phyloP scores from a whole-genome alignment of 768 basidiomycete genomes.

The Candolleomyces aberdarensis region DNA sequence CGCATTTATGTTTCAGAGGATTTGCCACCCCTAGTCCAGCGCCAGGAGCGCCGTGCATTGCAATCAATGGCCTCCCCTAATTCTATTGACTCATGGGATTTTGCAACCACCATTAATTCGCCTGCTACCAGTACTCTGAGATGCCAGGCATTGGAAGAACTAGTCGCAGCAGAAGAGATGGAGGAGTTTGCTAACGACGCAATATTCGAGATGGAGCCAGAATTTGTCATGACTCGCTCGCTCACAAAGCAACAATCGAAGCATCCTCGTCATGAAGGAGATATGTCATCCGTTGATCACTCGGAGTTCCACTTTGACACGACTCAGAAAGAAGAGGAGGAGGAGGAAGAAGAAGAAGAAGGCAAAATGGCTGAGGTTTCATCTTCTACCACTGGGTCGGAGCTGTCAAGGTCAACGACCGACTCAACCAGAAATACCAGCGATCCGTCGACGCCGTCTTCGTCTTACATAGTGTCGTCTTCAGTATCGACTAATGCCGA shows the following conservation, averaged over 20 bases:
- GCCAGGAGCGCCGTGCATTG: slow-evolving; percentile 65
- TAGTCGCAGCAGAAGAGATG: slow-evolving; percentile 23
- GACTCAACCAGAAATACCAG: not conserved
- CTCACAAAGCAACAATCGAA: not conserved
- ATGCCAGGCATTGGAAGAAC: slow-evolving; percentile 19
- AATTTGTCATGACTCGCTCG: slow-evolving; percentile 12
- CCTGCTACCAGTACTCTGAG: slow-evolving; percentile 28
- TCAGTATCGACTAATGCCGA: not conserved
- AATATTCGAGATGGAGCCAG: slow-evolving; percentile 35
- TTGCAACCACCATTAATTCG: slow-evolving; percentile 47
- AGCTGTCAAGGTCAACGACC: not conserved
- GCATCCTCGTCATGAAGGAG: slow-evolving; percentile 1
- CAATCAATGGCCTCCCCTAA: slow-evolving; percentile 32
- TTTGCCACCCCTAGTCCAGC: slow-evolving; percentile 67
- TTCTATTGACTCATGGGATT: slow-evolving; percentile 83
- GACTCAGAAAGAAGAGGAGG: not conserved
- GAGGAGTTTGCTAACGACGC: slow-evolving; percentile 19
- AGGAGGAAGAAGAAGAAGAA: not conserved
- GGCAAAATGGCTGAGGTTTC: not conserved
- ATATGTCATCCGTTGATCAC: slow-evolving; percentile 11
- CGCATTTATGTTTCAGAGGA: slow-evolving; percentile 36
- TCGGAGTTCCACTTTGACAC: not conserved
- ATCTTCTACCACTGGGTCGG: slow-evolving; percentile 11
- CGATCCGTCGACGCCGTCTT: slow-evolving; percentile 16
- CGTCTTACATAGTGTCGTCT: slow-evolving; percentile 9